Percentiles rank a stretch among this genome's conserved stretches.
phyloP scores from a whole-genome alignment of 2,329 filamentous ascomycete species.

The Neonectria faginata region DNA sequence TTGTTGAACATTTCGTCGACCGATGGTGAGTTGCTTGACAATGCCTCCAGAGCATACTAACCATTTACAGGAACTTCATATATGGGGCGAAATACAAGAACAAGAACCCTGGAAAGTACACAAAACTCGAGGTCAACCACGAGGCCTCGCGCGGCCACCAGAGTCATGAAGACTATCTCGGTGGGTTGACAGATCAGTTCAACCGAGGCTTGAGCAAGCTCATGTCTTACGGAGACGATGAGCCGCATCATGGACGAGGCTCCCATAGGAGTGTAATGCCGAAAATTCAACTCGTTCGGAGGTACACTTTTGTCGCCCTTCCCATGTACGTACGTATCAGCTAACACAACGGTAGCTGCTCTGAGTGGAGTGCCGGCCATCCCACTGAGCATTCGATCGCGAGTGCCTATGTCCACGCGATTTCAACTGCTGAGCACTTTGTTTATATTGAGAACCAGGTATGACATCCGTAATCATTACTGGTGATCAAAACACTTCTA shows the following conservation, averaged over 20 bases:
- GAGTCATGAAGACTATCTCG: constrained; percentile 53
- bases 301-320: constrained; percentile 47
- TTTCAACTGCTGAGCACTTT: constrained; percentile 76
- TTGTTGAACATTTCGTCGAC: constrained; percentile 83
- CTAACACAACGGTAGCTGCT: constrained; percentile 52
- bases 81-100: constrained; percentile 81
- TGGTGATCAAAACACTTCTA: constrained; percentile 6
- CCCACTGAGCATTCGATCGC: constrained; percentile 80
- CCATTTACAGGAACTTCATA: constrained; percentile 77
- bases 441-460: constrained; percentile 83
- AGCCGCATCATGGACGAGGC: constrained; percentile 28
- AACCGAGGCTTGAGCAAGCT: constrained; percentile 54
- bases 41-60: constrained; percentile 28
- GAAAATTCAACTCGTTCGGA: constrained; percentile 65
- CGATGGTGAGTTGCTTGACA: constrained; percentile 69
- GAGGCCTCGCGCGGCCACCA: constrained; percentile 25
- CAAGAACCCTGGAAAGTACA: constrained; percentile 64
- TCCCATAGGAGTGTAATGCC: constrained; percentile 41
- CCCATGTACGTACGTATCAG: not conserved
- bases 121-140: constrained; percentile 37
- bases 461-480: too few species aligned
- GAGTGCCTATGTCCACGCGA: constrained; percentile 83
- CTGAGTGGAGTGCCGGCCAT: constrained; percentile 65
- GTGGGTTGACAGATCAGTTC: constrained; percentile 58
- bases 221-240: constrained; percentile 50